Evolutionary conservation across 106 monocot genomes (phyloP).

Genomic region (Phalaenopsis equestris): DNA sequence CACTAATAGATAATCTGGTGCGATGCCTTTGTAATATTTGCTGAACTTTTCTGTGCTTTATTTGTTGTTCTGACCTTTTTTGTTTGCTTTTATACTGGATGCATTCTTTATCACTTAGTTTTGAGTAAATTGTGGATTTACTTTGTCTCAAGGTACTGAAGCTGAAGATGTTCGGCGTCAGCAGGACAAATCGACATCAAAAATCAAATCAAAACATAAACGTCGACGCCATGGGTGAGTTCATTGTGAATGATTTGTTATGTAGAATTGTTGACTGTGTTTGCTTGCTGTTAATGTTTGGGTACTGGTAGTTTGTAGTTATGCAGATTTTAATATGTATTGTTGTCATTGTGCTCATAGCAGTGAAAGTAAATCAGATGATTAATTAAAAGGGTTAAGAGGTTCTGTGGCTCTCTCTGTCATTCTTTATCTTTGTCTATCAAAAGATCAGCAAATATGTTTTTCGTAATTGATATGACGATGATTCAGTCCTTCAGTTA

Average conservation of each 20-base stretch:
- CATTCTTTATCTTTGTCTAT: neutral
- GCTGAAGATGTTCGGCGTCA: constrained; percentile 21
- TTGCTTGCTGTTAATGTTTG: neutral
- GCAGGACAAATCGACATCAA: constrained; percentile 34
- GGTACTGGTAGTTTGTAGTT: too few species aligned
- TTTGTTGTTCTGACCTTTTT: neutral
- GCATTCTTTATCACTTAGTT: neutral
- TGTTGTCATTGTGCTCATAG: neutral
- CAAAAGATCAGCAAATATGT: neutral
- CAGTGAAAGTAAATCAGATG: neutral
- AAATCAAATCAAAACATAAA: constrained; percentile 67
- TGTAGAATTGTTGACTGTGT: neutral
- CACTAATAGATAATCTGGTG: neutral
- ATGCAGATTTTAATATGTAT: neutral
- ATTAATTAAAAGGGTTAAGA: neutral
- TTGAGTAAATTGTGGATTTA: constrained; percentile 1
- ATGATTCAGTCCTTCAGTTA: too few species aligned
- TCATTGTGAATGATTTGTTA: neutral
- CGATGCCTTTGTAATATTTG: neutral
- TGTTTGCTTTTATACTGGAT: neutral
- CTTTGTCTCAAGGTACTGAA: constrained; percentile 21
- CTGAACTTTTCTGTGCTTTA: neutral
- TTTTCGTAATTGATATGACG: too few species aligned
- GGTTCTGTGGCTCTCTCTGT: neutral
- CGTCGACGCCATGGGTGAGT: constrained; percentile 51